Percentiles rank a stretch among this genome's conserved stretches.
Conservation (phyloP, 2,329 filamentous ascomycete genomes). For the Cordyceps javanica region DNA sequence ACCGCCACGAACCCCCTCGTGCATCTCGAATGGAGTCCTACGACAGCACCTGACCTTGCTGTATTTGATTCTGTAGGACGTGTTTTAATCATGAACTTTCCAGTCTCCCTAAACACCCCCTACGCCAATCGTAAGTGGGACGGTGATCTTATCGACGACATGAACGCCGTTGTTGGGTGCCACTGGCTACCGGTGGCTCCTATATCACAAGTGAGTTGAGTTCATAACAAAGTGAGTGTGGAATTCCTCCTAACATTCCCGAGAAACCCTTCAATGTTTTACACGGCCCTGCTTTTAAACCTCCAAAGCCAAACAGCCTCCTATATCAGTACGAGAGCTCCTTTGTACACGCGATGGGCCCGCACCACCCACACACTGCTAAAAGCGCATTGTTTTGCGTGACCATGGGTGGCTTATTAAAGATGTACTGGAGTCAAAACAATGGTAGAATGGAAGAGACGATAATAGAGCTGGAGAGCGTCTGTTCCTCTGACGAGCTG, state of each 20-base stretch:
- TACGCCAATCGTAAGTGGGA: constrained; percentile 55
- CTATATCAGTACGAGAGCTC: constrained; percentile 65
- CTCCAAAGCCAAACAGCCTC: constrained; percentile 36
- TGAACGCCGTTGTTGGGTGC: constrained; percentile 72
- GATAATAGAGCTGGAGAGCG: constrained; percentile 66
- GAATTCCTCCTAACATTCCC: neutral
- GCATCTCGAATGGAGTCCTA: constrained; percentile 75
- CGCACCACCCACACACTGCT: constrained; percentile 63
- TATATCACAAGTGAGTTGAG: constrained; percentile 31
- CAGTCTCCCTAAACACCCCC: constrained; percentile 67
- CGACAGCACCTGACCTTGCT: constrained; percentile 71
- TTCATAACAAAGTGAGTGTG: neutral
- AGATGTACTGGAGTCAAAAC: constrained; percentile 70
- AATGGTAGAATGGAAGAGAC: constrained; percentile 67
- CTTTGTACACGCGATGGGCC: constrained; percentile 59
- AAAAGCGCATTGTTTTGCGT: constrained; percentile 73
- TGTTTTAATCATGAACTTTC: constrained; percentile 67
- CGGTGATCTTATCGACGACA: constrained; percentile 65
- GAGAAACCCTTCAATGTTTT: constrained; percentile 40
- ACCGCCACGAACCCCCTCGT: constrained; percentile 62
- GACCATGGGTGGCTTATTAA: constrained; percentile 66
- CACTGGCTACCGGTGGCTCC: constrained; percentile 71
- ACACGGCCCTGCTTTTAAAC: constrained; percentile 58
- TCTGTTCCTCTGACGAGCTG: constrained; percentile 66
- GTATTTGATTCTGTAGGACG: constrained; percentile 75